Evolutionary conservation across 176 grass and related monocot species (phyloP), one percentile per base, ranked within the genome.

Genomic region (Hsuehochloa calcarea): DNA sequence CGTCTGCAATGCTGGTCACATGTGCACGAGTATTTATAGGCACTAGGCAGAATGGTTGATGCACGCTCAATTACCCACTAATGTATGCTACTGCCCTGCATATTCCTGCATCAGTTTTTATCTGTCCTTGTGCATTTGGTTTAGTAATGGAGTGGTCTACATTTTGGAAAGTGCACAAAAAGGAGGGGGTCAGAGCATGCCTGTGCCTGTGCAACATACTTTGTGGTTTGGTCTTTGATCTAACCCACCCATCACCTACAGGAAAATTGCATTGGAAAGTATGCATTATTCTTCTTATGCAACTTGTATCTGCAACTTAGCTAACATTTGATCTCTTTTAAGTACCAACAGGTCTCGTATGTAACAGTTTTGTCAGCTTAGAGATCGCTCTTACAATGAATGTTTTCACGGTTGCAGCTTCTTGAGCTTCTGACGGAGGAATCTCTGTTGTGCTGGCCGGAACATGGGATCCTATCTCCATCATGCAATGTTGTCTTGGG

Each of bases 1-100:
- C 52, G 2, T 22, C 5, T 56, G 52, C 19, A 52, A 15, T 58
- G 47, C 16, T 50, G 47, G 47, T 16, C 47, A 5, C 47, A 50
- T 15, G 14, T 50, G 67, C 15, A 56, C 26, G 76, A 59, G 20
- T 89, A 85, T 89, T 89, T 89, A 85, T 40, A 40, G 39, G 39
- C 39, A 40, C 39, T 89, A 85, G 69, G 50, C 86, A 83, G 23
- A 44, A 83, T 69, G 72, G 41, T 65, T 9, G 60, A 25, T 19
- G 4, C 60, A 60, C 35, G 70, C 47, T 71, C 8, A 38, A 13
- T 70, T 69, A 37, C 60, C 34, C 56, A 61, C 25, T 80, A 51
- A 39, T 12, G 17, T 25, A 52, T 56, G 17, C 5, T n/a, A 72
- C 39, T 63, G 50, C 50, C 15, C 77, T 88, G 72, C 39, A 63